Percentiles rank a stretch among this genome's conserved stretches.
Evolutionary conservation across 192 early-diverging fungal species (phyloP).

Genomic region (Mortierella hygrophila): DNA sequence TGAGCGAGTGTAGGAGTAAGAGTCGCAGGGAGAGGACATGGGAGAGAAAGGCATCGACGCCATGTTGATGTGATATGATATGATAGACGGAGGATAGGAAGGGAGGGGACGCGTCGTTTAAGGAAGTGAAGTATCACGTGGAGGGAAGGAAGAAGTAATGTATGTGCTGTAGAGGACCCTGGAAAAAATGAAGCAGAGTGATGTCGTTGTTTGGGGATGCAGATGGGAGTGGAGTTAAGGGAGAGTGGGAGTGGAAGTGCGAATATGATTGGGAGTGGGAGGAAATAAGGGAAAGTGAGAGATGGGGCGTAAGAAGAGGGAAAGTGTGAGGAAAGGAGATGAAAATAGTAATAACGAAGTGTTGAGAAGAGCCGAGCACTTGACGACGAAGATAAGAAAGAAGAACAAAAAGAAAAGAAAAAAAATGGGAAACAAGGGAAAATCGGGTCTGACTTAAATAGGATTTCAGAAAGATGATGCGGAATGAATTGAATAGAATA

Average conservation of each 20-base stretch:
- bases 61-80: slow-evolving; percentile 14
- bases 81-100: not conserved
- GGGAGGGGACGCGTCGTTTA: not conserved
- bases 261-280: not conserved
- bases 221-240: not conserved
- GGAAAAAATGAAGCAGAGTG: not conserved
- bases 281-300: not conserved
- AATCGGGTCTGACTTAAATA: slow-evolving; percentile 31
- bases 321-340: slow-evolving; percentile 4
- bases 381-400: slow-evolving; percentile 11
- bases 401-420: slow-evolving; percentile 10
- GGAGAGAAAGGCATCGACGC: slow-evolving; percentile 24
- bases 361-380: not conserved
- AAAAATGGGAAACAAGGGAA: slow-evolving; percentile 10
- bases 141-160: not conserved
- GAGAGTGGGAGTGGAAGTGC: not conserved
- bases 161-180: not conserved
- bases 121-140: slow-evolving; percentile 11
- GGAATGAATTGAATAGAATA: slow-evolving; percentile 40
- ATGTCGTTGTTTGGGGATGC: not conserved
- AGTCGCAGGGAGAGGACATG: slow-evolving; percentile 21
- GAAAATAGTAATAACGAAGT: slow-evolving; percentile 13
- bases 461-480: slow-evolving; percentile 9
- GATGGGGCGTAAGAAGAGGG: not conserved
- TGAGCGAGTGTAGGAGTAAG: slow-evolving; percentile 5